Conservation (phyloP, 768 basidiomycete species). For the Pleurotus citrinopileatus region DNA sequence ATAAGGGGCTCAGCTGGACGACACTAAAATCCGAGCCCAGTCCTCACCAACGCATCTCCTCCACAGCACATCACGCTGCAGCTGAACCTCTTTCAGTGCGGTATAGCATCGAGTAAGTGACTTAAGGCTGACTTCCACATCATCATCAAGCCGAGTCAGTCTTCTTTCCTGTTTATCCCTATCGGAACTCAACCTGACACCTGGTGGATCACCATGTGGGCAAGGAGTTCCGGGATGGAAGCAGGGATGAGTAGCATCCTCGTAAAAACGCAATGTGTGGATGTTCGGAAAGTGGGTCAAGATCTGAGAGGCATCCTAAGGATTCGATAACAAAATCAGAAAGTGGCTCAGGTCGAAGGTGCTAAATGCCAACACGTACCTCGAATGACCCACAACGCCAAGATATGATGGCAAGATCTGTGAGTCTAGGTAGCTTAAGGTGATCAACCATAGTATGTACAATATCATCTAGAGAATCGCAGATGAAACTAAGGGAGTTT, state of each 20-base stretch:
- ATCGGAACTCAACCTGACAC: not conserved
- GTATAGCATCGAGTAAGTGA: not conserved
- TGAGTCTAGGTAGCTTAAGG: not conserved
- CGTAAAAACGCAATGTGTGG: not conserved
- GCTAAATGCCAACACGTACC: not conserved
- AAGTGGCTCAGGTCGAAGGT: not conserved
- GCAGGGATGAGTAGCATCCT: not conserved
- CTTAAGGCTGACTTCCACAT: not conserved
- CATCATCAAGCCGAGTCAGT: not conserved
- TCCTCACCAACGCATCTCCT: not conserved
- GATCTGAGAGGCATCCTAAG: not conserved
- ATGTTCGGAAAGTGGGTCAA: not conserved
- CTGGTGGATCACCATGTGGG: not conserved
- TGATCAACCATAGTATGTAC: not conserved
- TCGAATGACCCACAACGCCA: not conserved
- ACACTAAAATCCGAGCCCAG: not conserved
- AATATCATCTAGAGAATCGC: not conserved
- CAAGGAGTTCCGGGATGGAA: not conserved
- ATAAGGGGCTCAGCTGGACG: not conserved
- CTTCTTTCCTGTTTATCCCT: not conserved
- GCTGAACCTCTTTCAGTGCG: not conserved
- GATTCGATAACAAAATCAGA: not conserved
- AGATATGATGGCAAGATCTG: not conserved
- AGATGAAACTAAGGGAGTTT: constrained; percentile 3
- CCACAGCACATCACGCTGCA: not conserved